Conservation (phyloP, 2,329 filamentous ascomycete species). For the Aspergillus caelatus region DNA sequence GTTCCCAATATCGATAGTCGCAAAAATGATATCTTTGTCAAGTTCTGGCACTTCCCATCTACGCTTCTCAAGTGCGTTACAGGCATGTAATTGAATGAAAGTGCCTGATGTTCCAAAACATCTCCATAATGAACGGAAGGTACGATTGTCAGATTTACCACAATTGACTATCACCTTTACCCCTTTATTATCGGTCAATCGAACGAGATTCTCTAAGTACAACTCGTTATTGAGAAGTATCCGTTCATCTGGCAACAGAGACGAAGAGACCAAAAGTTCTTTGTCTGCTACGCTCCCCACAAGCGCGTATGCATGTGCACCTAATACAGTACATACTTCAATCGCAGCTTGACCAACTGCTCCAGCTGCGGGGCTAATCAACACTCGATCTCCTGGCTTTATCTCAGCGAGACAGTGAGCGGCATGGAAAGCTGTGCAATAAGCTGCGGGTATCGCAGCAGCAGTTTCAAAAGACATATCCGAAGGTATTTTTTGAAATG, state of each 20-base stretch:
- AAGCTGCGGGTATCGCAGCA: conserved; percentile 24
- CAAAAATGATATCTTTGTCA: conserved; percentile 15
- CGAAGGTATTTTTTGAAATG: conserved; percentile 26
- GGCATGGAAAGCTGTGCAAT: conserved; percentile 25
- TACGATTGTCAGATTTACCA: not conserved
- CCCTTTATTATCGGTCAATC: conserved; percentile 11
- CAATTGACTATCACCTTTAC: conserved; percentile 15
- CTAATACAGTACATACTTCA: conserved; percentile 17
- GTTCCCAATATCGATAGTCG: conserved; percentile 18
- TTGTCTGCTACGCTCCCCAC: conserved; percentile 11
- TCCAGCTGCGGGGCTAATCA: conserved; percentile 34
- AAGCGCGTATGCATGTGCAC: conserved; percentile 16
- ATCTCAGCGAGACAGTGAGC: conserved; percentile 22
- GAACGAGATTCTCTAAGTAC: conserved; percentile 8
- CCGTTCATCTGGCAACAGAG: conserved; percentile 13
- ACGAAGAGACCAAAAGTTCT: not conserved
- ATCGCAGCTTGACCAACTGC: conserved; percentile 26
- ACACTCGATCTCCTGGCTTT: conserved; percentile 23
- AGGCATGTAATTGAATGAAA: conserved; percentile 31
- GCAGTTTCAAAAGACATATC: conserved; percentile 26
- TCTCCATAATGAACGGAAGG: not conserved
- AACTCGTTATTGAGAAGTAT: conserved; percentile 16
- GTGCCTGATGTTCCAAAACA: conserved; percentile 20
- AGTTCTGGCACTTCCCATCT: conserved; percentile 1
- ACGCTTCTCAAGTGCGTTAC: not conserved